These are phyloP conservation scores for Botryosphaeria dothidea DNA, from an alignment of 2,329 filamentous ascomycete genomes.

Conservation along the genomic window DNA sequence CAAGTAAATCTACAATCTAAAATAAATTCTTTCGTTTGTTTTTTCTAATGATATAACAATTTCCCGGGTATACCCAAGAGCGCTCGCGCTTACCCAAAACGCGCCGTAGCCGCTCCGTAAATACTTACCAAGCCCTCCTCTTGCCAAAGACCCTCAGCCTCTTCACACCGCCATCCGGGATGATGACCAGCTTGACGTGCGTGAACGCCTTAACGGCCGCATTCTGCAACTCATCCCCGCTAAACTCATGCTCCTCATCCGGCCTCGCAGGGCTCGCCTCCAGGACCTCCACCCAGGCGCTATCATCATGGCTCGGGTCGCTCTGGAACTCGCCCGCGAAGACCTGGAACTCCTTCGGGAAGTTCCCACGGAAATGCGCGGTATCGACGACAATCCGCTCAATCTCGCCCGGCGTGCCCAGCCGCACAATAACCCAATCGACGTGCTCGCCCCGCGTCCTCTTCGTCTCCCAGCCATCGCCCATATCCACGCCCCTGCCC, in stretches of 20 bases:
- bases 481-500: constrained; percentile 79
- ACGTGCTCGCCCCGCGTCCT: constrained; percentile 72
- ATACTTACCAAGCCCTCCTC: constrained; percentile 22
- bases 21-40: no score
- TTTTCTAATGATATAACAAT: no score
- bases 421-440: constrained; percentile 78
- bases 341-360: constrained; percentile 73
- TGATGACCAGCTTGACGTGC: constrained; percentile 87
- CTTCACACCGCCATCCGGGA: constrained; percentile 93
- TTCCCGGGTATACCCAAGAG: no score
- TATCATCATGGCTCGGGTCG: constrained; percentile 58
- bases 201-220: constrained; percentile 65
- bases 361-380: constrained; percentile 82
- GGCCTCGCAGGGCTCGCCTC: constrained; percentile 68
- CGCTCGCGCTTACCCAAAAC: no score
- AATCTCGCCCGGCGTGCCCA: constrained; percentile 67
- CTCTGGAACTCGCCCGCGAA: constrained; percentile 59
- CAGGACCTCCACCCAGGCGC: constrained; percentile 67
- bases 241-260: constrained; percentile 71
- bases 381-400: constrained; percentile 75
- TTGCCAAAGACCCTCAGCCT: constrained; percentile 75
- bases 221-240: constrained; percentile 39
- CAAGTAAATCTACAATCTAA: no score
- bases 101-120: no score
- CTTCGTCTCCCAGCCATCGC: constrained; percentile 84